Evolutionary conservation across 2,329 filamentous ascomycete genomes (phyloP).

Genomic region (Rhynchosporium graminicola): DNA sequence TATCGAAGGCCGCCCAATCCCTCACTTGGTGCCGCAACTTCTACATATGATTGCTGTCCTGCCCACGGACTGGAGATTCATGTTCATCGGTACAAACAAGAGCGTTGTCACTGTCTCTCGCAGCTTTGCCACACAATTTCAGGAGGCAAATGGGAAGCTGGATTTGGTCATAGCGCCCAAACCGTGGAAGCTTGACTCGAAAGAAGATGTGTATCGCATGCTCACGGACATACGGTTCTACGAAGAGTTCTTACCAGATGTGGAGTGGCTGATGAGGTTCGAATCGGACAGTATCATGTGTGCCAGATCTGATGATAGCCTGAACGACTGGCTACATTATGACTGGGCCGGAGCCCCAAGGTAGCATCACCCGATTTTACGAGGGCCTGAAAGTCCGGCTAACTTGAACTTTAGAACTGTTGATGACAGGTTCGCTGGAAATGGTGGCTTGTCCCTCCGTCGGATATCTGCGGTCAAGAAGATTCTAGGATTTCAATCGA

Average conservation of each 20-base stretch:
- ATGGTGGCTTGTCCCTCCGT: slow-evolving; percentile 56
- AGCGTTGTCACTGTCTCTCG: slow-evolving; percentile 50
- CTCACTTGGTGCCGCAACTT: slow-evolving; percentile 54
- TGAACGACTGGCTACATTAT: slow-evolving; percentile 57
- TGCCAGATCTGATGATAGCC: slow-evolving; percentile 51
- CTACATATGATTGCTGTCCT: slow-evolving; percentile 59
- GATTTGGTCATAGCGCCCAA: slow-evolving; percentile 52
- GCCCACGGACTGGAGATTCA: slow-evolving; percentile 56
- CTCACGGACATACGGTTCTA: slow-evolving; percentile 56
- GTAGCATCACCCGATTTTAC: slow-evolving; percentile 37
- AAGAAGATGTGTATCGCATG: slow-evolving; percentile 51
- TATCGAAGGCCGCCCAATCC: slow-evolving; percentile 53
- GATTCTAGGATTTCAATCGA: slow-evolving; percentile 51
- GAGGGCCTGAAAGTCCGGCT: neutral
- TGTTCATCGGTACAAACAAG: slow-evolving; percentile 53
- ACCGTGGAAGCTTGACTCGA: slow-evolving; percentile 48
- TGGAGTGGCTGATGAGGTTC: slow-evolving; percentile 57
- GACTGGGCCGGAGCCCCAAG: slow-evolving; percentile 56
- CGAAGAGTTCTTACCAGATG: slow-evolving; percentile 50
- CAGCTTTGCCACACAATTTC: slow-evolving; percentile 50
- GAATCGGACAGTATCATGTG: slow-evolving; percentile 59
- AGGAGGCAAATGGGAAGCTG: slow-evolving; percentile 53
- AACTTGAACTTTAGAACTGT: slow-evolving; percentile 36
- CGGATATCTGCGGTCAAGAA: slow-evolving; percentile 52
- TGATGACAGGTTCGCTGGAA: slow-evolving; percentile 51